Evolutionary conservation across 1,139 yeast species (phyloP), one percentile per base, ranked within the genome.

Genomic region (Yueomyces sp.): DNA sequence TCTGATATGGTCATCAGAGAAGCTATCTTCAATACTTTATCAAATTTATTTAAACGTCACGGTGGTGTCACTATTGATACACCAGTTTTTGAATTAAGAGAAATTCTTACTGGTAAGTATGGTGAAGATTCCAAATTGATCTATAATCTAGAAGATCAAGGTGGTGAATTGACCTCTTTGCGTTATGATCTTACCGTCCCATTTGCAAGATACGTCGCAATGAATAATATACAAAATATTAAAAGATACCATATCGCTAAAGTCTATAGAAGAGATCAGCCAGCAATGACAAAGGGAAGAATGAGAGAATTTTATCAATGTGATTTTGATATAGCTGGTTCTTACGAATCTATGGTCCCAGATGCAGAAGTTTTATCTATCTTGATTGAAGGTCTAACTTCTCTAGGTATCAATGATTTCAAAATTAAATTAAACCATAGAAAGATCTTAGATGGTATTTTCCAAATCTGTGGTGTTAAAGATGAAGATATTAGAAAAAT

Each of bases 251-350:
- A 91, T 68, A 85, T 91, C 52, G 98, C 98, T 54, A 91, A 91
- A 66, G 98, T 91, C 43, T 91, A 91, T 67, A 78, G 98, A 68
- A 81, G 98, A 67, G 98, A 91, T 63, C 98, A 91, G 66, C 98
- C 98, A 4, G 98, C 98, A 12, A 91, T 91, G 98, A 89, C 97
- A 46, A 91, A 91, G 66, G 98, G 98, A 46, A 78, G 98, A 67
- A 91, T 91, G 98, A 82, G 98, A 74, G 98, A 91, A 65, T 91
- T 91, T 57, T 91, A 91, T 66, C 98, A 91, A 67, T 91, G 98
- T 70, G 98, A 91, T 68, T 84, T 91, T 56, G 98, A 91, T 63
- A 72, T 91, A 58, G 98, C 98, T 35, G 98, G 98, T 44, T 68
- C 65, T 46, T 89, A 83, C 63, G 98, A 91, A 59, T 59, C 79